phyloP scores from a whole-genome alignment of 805 yeast genomes.

The Cyberlindnera bimundalis region DNA sequence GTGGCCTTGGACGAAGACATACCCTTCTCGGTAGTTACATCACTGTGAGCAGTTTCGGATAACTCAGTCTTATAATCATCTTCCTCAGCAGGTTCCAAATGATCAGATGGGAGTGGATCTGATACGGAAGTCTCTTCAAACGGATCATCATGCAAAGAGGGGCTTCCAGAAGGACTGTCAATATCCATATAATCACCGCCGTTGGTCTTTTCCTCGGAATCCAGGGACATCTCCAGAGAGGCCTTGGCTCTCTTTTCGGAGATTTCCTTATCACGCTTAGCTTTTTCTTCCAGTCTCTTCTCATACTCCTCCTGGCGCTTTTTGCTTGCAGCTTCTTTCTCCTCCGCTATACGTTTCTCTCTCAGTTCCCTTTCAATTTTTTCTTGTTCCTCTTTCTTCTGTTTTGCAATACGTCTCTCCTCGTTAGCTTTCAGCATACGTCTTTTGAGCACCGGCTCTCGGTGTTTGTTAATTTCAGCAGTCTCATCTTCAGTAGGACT shows the following conservation, averaged over 20 bases:
- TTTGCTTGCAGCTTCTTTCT: constrained; percentile 5
- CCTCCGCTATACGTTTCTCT: constrained; percentile 1
- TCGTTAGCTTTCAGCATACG: constrained; percentile 16
- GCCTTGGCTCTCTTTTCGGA: not conserved
- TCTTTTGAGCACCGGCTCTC: constrained; percentile 11
- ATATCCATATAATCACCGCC: constrained; percentile 3
- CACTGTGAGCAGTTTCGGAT: too few relatives aligned
- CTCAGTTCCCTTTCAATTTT: constrained; percentile 10
- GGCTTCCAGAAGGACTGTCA: constrained; percentile 1
- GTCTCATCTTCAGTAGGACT: constrained; percentile 44
- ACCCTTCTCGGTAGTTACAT: too few relatives aligned
- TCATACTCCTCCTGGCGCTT: constrained; percentile 10
- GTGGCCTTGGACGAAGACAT: too few relatives aligned
- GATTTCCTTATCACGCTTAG: not conserved
- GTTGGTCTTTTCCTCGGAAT: not conserved
- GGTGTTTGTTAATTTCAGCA: constrained; percentile 20
- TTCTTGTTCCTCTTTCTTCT: constrained; percentile 15
- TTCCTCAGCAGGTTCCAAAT: too few relatives aligned
- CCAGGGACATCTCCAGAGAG: not conserved
- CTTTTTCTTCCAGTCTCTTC: not conserved
- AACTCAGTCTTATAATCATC: too few relatives aligned
- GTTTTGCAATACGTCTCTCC: constrained; percentile 11
- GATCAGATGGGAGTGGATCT: not conserved
- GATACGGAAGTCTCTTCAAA: not conserved
- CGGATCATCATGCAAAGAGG: not conserved